Evolutionary conservation across 2,329 filamentous ascomycete species (phyloP), one percentile per base, ranked within the genome.

Genomic region (Orbilia javanica): DNA sequence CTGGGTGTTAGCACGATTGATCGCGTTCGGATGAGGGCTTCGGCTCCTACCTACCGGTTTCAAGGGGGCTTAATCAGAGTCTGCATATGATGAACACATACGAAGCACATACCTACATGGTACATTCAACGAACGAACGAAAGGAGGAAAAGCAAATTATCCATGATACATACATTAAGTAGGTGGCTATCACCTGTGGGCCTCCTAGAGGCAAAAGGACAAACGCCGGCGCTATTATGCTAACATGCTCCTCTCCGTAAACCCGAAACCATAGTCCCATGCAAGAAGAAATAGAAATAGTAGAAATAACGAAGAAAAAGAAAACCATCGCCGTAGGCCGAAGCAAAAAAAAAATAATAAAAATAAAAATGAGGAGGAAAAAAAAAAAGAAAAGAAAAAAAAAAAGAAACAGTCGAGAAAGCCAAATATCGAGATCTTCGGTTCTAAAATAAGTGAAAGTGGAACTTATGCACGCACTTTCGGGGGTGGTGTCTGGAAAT

Each of bases 1-100:
- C 42, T 18, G 11, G 42, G 42, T 18, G 39, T 57, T 57, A 31
- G 52, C 52, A 57, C 29, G 18, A 63, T 44, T 52, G 13, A 34
- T 63, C 55, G 55, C 55, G 60, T 55, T 72, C 57, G 60, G 68
- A 72, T 72, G 52, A 65, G 57, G 68, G 57, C 60, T 72, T 71
- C 68, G 68, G 68, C 57, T 57, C 15, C 13, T 7, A 31, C n/a
- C 31, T 29, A 55, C 68, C 68, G 68, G 68, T 65, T 64, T 72
- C 68, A 65, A 64, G 48, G 55, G 27, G 57, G 20, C 10, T 29
- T 64, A 39, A 57, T 36, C 29, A 34, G n/a, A 57, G 27, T 31
- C 52, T 57, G 52, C 52, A 57, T 57, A 29, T 29, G 50, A 57
- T 57, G 52, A 57, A 57, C 29, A 29, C 25, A 42, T 42, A 60